A percentile compares a stretch with the other conserved stretches of the same genome.
phyloP scores from a whole-genome alignment of 2,329 filamentous ascomycete species.

The Aspergillus luchuensis region DNA sequence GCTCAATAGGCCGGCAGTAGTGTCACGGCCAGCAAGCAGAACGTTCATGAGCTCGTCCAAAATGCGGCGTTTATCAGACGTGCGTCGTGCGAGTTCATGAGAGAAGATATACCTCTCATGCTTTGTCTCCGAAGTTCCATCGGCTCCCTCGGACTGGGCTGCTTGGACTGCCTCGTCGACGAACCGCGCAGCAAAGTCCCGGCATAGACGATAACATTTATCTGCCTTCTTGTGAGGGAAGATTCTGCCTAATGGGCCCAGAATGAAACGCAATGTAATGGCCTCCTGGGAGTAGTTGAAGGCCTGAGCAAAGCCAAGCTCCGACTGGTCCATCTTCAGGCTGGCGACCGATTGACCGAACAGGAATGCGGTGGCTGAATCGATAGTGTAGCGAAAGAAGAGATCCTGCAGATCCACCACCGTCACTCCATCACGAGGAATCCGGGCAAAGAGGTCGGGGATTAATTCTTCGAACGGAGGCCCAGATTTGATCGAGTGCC shows the following conservation, averaged over 20 bases:
- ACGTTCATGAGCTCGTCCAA: conserved; percentile 51
- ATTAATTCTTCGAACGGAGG: background rate
- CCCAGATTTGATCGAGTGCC: background rate
- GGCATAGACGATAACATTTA: conserved; percentile 16
- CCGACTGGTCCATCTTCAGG: conserved; percentile 28
- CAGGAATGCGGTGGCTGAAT: conserved; percentile 68
- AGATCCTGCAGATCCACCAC: conserved; percentile 4
- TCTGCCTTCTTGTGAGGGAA: conserved; percentile 19
- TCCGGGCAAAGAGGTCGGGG: background rate
- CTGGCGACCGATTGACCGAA: conserved; percentile 61
- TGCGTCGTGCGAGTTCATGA: conserved; percentile 56
- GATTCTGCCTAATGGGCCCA: conserved; percentile 27
- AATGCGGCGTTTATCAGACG: conserved; percentile 49
- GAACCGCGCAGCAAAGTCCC: conserved; percentile 9
- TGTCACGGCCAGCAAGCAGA: conserved; percentile 42
- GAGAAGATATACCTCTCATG: conserved; percentile 56
- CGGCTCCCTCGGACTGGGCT: conserved; percentile 16
- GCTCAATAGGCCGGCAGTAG: conserved; percentile 38
- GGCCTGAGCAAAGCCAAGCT: conserved; percentile 35
- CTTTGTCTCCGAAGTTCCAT: background rate
- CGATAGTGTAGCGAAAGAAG: conserved; percentile 43
- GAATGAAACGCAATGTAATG: conserved; percentile 32
- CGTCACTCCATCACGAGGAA: conserved; percentile 1
- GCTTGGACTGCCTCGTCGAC: conserved; percentile 21
- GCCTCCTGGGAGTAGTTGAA: conserved; percentile 36